Evolutionary conservation across 2,329 filamentous ascomycete genomes (phyloP).

Genomic region (Ascochyta rabiei): DNA sequence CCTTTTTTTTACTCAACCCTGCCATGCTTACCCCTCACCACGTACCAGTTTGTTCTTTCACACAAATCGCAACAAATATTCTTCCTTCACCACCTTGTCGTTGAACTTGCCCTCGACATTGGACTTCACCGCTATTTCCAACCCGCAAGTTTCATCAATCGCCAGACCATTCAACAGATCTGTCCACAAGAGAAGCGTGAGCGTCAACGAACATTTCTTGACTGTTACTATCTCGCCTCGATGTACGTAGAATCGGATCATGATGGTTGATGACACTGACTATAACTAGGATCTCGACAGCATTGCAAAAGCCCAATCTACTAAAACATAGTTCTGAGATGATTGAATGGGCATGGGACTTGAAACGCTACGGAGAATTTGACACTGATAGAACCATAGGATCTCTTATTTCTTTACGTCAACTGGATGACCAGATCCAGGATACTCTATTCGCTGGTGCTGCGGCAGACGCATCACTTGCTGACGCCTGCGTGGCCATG

Average conservation of each 20-base stretch:
- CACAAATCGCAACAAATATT: conserved; percentile 44
- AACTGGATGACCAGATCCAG: conserved; percentile 43
- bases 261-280: neutral
- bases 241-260: conserved; percentile 21
- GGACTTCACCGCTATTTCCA: conserved; percentile 33
- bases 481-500: conserved; percentile 37
- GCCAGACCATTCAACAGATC: conserved; percentile 4
- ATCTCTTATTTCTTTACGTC: conserved; percentile 33
- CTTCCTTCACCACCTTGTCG: conserved; percentile 39
- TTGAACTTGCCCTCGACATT: conserved; percentile 42
- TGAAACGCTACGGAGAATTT: conserved; percentile 32
- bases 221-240: conserved; percentile 44
- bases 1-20: neutral
- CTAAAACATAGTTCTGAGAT: conserved; percentile 39
- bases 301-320: conserved; percentile 41
- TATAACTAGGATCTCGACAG: conserved; percentile 31
- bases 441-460: conserved; percentile 34
- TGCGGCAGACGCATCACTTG: conserved; percentile 27
- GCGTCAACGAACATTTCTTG: conserved; percentile 40
- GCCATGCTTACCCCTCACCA: conserved; percentile 13
- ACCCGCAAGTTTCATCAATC: conserved; percentile 17
- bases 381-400: conserved; percentile 33
- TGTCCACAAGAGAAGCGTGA: conserved; percentile 30
- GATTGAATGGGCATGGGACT: conserved; percentile 30
- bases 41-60: conserved; percentile 45